Conservation (phyloP, 345 rosid species). For the Eucalyptus tenuipes region DNA sequence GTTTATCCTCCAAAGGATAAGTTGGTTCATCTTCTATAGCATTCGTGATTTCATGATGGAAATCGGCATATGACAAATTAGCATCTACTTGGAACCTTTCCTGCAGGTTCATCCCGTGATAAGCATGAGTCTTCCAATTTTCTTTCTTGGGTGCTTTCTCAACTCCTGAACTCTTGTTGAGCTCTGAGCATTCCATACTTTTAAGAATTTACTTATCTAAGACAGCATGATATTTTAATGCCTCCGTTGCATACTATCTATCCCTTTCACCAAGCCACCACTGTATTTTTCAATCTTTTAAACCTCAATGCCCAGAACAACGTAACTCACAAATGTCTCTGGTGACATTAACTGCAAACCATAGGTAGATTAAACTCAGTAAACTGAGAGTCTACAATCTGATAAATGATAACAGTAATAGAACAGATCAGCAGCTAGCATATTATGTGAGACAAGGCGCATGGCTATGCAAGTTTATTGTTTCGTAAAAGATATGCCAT, state of each 20-base stretch:
- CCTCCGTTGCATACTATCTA: not conserved
- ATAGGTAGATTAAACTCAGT: not conserved
- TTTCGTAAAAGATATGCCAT: not conserved
- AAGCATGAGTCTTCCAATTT: not conserved
- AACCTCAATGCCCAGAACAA: not conserved
- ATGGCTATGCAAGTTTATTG: not conserved
- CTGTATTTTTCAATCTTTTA: not conserved
- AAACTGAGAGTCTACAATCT: not conserved
- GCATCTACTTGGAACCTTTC: slow-evolving; percentile 31
- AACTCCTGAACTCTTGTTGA: not conserved
- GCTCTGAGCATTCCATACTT: not conserved
- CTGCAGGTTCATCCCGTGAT: slow-evolving; percentile 1
- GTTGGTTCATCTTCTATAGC: slow-evolving; percentile 24
- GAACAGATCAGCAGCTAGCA: not conserved
- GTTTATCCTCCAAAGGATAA: slow-evolving; percentile 7
- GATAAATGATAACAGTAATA: not conserved
- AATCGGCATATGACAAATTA: slow-evolving; percentile 27
- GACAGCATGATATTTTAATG: not conserved
- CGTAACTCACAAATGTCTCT: not conserved
- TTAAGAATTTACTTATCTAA: not conserved
- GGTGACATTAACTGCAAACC: not conserved
- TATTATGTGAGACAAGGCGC: not conserved
- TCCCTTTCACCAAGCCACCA: not conserved
- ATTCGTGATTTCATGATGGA: slow-evolving; percentile 28
- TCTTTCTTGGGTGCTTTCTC: not conserved